Evolutionary conservation across 805 yeast species (phyloP), one percentile per base, ranked within the genome.

Genomic region (Grigorovia humatica): DNA sequence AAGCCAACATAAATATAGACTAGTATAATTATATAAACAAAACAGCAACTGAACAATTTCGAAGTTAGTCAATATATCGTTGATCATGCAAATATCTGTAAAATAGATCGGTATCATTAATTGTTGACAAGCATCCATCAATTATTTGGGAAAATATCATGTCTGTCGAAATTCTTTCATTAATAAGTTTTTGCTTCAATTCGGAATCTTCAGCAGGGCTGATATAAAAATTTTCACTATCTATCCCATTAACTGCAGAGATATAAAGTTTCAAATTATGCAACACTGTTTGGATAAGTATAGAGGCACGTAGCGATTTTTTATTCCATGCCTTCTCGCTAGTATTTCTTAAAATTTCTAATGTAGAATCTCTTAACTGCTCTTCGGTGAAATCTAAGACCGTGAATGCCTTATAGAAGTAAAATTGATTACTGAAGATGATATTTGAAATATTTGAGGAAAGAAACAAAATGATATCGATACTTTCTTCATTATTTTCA

Each of bases 321-420:
- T 15, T 15, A 43, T 48, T n/a, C 47, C 51, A 30, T 2, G 7
- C 17, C 3, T 9, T 9, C n/a, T 48, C 51, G 12, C 35, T 41
- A 11, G 15, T 17, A 35, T 19, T 15, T 13, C 46, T 42, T 13
- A 48, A 19, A 12, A 32, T 30, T n/a, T 62, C 68, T 19, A 54
- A 47, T 13, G 63, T 57, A 3, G 53, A 20, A 44, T 62, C 67
- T 17, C 57, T 54, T 8, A 60, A 40, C 35, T 64, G 66, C 42
- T 64, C 68, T 3, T 57, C 50, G n/a, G 51, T 53, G 29, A 53
- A 27, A 23, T 61, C 64, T 4, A 63, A 49, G 18, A 44, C 43
- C 44, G 57, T 62, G 18, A 60, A 46, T 3, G 64, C 27, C 1
- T 42, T 30, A 6, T 59, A 48, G 27, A 64, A 46, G n/a, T 65